phyloP scores from a whole-genome alignment of 768 basidiomycete genomes.

The Leccinum ochraceum region DNA sequence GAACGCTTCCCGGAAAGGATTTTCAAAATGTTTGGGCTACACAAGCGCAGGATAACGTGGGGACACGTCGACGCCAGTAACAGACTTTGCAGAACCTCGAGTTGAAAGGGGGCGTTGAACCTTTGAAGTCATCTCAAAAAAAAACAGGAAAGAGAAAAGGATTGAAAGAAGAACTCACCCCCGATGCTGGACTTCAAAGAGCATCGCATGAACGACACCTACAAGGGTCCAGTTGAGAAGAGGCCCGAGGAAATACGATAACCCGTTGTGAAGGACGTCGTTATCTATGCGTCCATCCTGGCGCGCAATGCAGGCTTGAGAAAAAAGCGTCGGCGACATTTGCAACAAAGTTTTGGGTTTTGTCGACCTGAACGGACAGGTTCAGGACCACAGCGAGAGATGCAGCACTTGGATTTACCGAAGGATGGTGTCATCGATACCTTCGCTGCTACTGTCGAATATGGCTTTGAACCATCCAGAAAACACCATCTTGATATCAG shows the following conservation, averaged over 20 bases:
- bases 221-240: slow-evolving; percentile 80
- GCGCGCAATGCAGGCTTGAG: slow-evolving; percentile 55
- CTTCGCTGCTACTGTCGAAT: slow-evolving; percentile 75
- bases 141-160: background rate
- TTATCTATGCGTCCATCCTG: slow-evolving; percentile 58
- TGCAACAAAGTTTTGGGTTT: slow-evolving; percentile 67
- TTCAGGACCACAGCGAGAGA: slow-evolving; percentile 3
- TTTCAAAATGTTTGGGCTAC: slow-evolving; percentile 55
- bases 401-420: slow-evolving; percentile 40
- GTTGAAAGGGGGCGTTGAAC: slow-evolving; percentile 47
- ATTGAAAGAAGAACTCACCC: slow-evolving; percentile 41
- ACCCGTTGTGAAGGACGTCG: slow-evolving; percentile 70
- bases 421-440: slow-evolving; percentile 79
- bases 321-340: slow-evolving; percentile 67
- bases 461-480: slow-evolving; percentile 73
- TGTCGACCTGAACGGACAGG: slow-evolving; percentile 52
- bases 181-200: slow-evolving; percentile 57
- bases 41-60: slow-evolving; percentile 62
- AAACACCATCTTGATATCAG: slow-evolving; percentile 47
- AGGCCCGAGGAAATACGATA: slow-evolving; percentile 74
- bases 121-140: slow-evolving; percentile 32
- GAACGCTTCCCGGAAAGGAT: slow-evolving; percentile 41
- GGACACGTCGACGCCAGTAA: slow-evolving; percentile 67
- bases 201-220: slow-evolving; percentile 65
- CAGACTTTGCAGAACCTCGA: slow-evolving; percentile 67